Percentiles rank a stretch among this genome's conserved stretches.
Evolutionary conservation across 306 rosid species (phyloP).

Genomic region (Sicyos baderoa): DNA sequence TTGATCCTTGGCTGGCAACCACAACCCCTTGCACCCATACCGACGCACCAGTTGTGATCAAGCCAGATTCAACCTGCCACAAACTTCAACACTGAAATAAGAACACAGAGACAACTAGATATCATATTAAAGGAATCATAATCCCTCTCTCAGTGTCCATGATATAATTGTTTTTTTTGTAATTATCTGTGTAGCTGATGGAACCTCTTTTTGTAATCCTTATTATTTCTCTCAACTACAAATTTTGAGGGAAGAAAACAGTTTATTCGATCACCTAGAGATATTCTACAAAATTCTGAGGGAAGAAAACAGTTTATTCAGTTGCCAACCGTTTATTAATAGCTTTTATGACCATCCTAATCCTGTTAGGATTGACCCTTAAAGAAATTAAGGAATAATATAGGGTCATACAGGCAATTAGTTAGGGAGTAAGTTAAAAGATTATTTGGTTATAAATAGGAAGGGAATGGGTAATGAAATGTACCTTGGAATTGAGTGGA

Average conservation of each 20-base stretch:
- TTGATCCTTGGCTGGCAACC: slow-evolving; percentile 77
- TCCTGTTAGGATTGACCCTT: too few relatives aligned
- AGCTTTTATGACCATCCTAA: background rate
- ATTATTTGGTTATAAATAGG: too few relatives aligned
- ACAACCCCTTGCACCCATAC: slow-evolving; percentile 77
- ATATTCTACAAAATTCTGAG: background rate
- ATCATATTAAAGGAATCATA: slow-evolving; percentile 1
- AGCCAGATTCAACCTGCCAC: slow-evolving; percentile 70
- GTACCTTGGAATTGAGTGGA: too few relatives aligned
- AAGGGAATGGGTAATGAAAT: too few relatives aligned
- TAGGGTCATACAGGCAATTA: too few relatives aligned
- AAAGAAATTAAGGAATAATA: too few relatives aligned
- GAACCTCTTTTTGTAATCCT: slow-evolving; percentile 1
- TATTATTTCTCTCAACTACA: background rate
- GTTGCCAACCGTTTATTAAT: background rate
- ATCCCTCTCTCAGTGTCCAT: background rate
- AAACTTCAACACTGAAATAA: slow-evolving; percentile 33
- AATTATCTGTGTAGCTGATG: background rate
- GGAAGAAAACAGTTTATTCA: too few relatives aligned
- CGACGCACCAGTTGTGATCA: slow-evolving; percentile 76
- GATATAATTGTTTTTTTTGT: background rate
- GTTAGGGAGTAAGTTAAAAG: too few relatives aligned
- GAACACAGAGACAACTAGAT: slow-evolving; percentile 22
- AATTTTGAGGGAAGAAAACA: background rate
- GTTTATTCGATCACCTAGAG: background rate